Base-by-base conservation (phyloP, 2,329 filamentous ascomycete genomes). In the Beauveria sp. region DNA sequence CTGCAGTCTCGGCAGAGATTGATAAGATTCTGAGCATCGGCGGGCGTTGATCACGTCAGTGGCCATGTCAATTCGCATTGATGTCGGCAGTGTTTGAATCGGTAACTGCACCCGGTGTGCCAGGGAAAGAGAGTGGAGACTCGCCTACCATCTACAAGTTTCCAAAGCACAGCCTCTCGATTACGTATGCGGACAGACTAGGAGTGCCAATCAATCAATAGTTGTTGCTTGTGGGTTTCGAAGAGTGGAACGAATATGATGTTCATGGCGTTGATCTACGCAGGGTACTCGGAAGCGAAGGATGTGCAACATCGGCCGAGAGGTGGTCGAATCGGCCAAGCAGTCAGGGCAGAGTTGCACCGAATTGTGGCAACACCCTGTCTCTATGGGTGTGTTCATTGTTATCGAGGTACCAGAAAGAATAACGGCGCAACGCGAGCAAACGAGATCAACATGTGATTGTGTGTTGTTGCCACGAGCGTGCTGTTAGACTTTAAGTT, bases 101-200 rank as follows among this genome's bases (percentile, higher is more conserved):
- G 56, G 56, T n/a, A 60, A 40, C 48, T 43, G 56, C 56, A 60
- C 56, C 56, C 56, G 54, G 38, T 26, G 46, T 22, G 22, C 22
- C 22, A 3, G 22, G 22, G 22, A 26, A n/a, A 24, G 22, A 24
- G 8, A 10, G 56, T 45, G 56, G 56, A 45, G 46, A 8, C 24
- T 10, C 20, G 20, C 31, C n/a, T 42, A 18, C 7, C 5, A 28
- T 16, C 42, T 28, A 22, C 45, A 12, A 26, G 7, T n/a, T 22
- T 14, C 3, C 16, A 26, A 16, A 50, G 22, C 24, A 34, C 40
- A 43, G 45, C 45, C 46, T 43, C 51, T 28, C 55, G 45, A n/a
- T 28, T 49, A 49, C 45, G 45, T 5, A 26, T 3, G 31, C 31
- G 10, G 10, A 34, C 31, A 34, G 31, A 34, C 31, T 12, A 12